These are phyloP conservation scores for Pilatotrama ljubarskyi DNA, from an alignment of 768 basidiomycete species.

Conservation along the genomic window DNA sequence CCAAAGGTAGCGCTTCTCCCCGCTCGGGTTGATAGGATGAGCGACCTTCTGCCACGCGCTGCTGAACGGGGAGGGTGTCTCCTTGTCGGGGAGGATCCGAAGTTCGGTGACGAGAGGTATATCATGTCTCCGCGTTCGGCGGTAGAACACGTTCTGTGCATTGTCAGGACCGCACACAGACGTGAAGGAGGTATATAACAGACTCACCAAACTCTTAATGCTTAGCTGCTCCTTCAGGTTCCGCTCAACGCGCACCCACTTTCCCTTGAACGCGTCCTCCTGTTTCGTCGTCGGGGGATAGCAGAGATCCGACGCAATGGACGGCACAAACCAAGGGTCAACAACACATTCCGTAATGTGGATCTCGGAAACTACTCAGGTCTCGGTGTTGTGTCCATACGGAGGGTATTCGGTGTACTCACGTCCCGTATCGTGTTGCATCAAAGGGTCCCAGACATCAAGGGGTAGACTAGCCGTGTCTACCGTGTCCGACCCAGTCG, in stretches of 20 bases:
- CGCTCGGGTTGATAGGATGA: conserved; percentile 37
- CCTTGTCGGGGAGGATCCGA: conserved; percentile 56
- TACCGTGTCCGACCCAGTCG: conserved; percentile 38
- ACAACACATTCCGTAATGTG: conserved; percentile 66
- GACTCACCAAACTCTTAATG: conserved; percentile 61
- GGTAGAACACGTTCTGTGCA: conserved; percentile 72
- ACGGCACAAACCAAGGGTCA: conserved; percentile 51
- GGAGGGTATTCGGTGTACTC: conserved; percentile 5
- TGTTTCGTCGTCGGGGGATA: conserved; percentile 67
- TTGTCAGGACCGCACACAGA: not conserved
- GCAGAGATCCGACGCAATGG: conserved; percentile 50
- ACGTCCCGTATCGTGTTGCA: conserved; percentile 78
- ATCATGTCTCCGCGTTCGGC: conserved; percentile 81
- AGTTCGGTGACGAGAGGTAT: conserved; percentile 78
- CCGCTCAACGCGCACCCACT: conserved; percentile 86
- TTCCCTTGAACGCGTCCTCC: conserved; percentile 73
- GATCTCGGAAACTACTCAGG: conserved; percentile 73
- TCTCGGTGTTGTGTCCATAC: not conserved
- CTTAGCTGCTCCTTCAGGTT: conserved; percentile 73
- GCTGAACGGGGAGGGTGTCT: conserved; percentile 45
- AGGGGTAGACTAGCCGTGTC: conserved; percentile 75
- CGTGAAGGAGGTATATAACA: too few relatives aligned
- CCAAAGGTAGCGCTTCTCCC: conserved; percentile 71
- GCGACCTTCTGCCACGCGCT: conserved; percentile 65
- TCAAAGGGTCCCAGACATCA: conserved; percentile 75